Evolutionary conservation across 805 yeast genomes (phyloP).

Genomic region (Teunomyces panamensis): DNA sequence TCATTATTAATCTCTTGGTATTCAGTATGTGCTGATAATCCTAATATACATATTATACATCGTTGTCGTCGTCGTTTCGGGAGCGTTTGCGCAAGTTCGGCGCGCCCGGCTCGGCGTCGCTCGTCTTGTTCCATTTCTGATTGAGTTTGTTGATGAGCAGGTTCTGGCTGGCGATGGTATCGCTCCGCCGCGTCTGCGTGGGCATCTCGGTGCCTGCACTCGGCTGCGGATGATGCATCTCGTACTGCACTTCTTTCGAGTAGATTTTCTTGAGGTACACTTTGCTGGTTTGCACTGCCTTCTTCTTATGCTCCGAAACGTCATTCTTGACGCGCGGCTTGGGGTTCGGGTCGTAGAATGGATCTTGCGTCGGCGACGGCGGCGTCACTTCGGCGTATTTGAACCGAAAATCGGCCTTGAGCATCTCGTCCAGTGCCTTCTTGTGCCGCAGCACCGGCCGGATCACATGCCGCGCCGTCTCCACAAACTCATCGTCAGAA

Average conservation of each 20-base stretch:
- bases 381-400: constrained; percentile 20
- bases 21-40: background rate
- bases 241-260: constrained; percentile 40
- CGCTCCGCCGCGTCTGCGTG: background rate
- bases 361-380: constrained; percentile 18
- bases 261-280: constrained; percentile 29
- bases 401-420: constrained; percentile 25
- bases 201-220: constrained; percentile 2
- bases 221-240: constrained; percentile 18
- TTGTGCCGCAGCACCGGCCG: background rate
- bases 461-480: background rate
- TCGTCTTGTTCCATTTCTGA: constrained; percentile 39
- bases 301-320: constrained; percentile 18
- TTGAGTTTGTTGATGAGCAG: constrained; percentile 33
- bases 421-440: background rate
- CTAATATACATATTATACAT: constrained; percentile 3
- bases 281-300: constrained; percentile 5
- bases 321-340: constrained; percentile 10
- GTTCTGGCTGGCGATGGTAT: constrained; percentile 11
- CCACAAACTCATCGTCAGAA: constrained; percentile 29
- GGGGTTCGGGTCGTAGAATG: constrained; percentile 6
- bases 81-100: constrained; percentile 2
- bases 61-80: constrained; percentile 2
- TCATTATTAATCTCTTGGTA: too few relatives aligned
- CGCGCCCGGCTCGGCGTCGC: constrained; percentile 1